phyloP scores from a whole-genome alignment of 768 basidiomycete species.

The Podaxis rugospora region DNA sequence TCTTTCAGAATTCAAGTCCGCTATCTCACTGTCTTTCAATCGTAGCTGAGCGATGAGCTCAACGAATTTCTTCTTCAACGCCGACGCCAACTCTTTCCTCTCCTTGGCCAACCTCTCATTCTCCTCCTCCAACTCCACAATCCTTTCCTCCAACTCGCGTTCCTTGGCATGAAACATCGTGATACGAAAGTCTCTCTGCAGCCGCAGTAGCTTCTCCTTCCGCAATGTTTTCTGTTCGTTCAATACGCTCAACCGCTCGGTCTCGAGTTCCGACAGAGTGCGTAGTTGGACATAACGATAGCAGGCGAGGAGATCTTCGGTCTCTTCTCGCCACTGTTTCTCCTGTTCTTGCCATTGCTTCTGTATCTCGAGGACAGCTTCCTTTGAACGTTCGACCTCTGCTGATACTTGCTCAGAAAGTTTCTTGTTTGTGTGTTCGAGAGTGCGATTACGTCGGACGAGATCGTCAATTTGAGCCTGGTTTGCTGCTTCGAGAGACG shows the following conservation, averaged over 20 bases:
- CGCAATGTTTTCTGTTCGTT: slow-evolving; percentile 51
- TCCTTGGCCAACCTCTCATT: slow-evolving; percentile 48
- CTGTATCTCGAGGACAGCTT: slow-evolving; percentile 38
- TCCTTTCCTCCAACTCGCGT: slow-evolving; percentile 49
- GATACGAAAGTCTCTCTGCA: slow-evolving; percentile 65
- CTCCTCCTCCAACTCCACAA: slow-evolving; percentile 48
- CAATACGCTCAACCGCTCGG: slow-evolving; percentile 45
- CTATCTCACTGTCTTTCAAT: slow-evolving; percentile 36
- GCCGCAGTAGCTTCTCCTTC: slow-evolving; percentile 50
- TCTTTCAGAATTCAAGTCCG: slow-evolving; percentile 35
- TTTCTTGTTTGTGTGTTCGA: slow-evolving; percentile 57
- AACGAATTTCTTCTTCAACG: slow-evolving; percentile 26
- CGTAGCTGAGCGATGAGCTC: slow-evolving; percentile 26
- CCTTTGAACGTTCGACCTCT: slow-evolving; percentile 39
- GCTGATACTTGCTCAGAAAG: slow-evolving; percentile 43
- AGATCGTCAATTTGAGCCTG: slow-evolving; percentile 71
- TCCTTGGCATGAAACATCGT: slow-evolving; percentile 65
- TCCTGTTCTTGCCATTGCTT: slow-evolving; percentile 46
- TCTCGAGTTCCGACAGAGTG: slow-evolving; percentile 48
- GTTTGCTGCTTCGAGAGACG: slow-evolving; percentile 55
- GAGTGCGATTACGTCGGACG: slow-evolving; percentile 59
- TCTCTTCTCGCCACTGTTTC: slow-evolving; percentile 54
- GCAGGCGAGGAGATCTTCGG: slow-evolving; percentile 56
- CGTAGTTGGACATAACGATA: slow-evolving; percentile 65
- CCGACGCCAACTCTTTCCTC: slow-evolving; percentile 41